These are phyloP conservation scores for Penicillium daleae DNA, from an alignment of 495 filamentous ascomycete species.

Conservation along the genomic window DNA sequence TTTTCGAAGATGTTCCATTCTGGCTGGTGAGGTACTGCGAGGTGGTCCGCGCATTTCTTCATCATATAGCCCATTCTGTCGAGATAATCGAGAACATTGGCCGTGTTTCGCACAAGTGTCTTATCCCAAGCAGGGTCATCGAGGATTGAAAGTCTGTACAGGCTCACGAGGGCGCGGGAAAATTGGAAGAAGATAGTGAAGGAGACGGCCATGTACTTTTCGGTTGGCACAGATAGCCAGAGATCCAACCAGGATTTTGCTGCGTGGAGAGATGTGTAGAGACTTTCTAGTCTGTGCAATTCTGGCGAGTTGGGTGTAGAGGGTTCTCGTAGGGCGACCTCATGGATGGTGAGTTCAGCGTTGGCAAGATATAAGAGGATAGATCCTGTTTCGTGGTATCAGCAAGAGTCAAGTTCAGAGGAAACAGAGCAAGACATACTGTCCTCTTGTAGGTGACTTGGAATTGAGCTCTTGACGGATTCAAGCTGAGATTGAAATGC, in stretches of 20 bases:
- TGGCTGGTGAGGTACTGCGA: neutral
- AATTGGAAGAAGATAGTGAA: slow-evolving; percentile 47
- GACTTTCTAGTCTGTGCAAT: slow-evolving; percentile 37
- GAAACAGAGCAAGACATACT: slow-evolving; percentile 32
- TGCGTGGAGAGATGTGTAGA: slow-evolving; percentile 39
- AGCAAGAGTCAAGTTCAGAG: neutral
- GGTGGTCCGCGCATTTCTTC: slow-evolving; percentile 16
- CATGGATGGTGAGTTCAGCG: slow-evolving; percentile 49
- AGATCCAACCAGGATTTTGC: slow-evolving; percentile 43
- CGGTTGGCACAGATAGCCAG: slow-evolving; percentile 37
- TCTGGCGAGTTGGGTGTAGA: slow-evolving; percentile 24
- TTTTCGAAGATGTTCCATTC: slow-evolving; percentile 30
- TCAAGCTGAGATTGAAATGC: slow-evolving; percentile 51
- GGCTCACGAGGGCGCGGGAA: slow-evolving; percentile 39
- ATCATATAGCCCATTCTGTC: slow-evolving; percentile 21
- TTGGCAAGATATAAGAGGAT: slow-evolving; percentile 41
- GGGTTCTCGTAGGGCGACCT: slow-evolving; percentile 38
- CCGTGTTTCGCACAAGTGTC: slow-evolving; percentile 33
- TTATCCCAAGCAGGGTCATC: slow-evolving; percentile 44
- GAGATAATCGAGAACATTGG: slow-evolving; percentile 33
- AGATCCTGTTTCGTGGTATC: slow-evolving; percentile 32
- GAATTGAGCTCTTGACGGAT: slow-evolving; percentile 38
- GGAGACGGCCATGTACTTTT: slow-evolving; percentile 38
- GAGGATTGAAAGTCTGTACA: slow-evolving; percentile 48
- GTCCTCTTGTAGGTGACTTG: slow-evolving; percentile 38